phyloP scores from a whole-genome alignment of 2,329 filamentous ascomycete species.

The Lithohypha guttulata region DNA sequence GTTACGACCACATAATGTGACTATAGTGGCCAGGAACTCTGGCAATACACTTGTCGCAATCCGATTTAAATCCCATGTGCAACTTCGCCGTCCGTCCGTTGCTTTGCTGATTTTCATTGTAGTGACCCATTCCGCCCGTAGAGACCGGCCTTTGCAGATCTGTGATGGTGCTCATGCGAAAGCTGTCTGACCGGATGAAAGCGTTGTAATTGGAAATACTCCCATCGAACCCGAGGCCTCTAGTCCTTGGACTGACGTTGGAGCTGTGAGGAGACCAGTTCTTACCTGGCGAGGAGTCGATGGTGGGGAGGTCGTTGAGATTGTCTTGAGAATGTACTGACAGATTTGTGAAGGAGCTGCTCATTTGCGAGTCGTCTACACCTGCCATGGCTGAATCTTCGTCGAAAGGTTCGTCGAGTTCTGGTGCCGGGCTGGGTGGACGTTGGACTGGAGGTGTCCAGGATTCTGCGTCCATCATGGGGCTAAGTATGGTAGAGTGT shows the following conservation, averaged over 20 bases:
- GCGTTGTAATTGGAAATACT: conserved; percentile 2
- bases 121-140: background rate
- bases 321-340: conserved; percentile 7
- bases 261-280: background rate
- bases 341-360: conserved; percentile 6
- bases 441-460: conserved; percentile 17
- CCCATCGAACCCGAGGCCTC: conserved; percentile 11
- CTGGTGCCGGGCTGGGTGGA: conserved; percentile 15
- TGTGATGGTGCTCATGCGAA: conserved; percentile 8
- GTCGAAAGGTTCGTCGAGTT: conserved; percentile 6
- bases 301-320: background rate
- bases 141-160: too few species aligned
- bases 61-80: conserved; percentile 66
- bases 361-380: conserved; percentile 10
- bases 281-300: conserved; percentile 7
- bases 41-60: conserved; percentile 66
- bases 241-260: conserved; percentile 7
- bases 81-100: conserved; percentile 37
- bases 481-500: conserved; percentile 16
- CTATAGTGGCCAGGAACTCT: conserved; percentile 72
- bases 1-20: conserved; percentile 50
- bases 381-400: conserved; percentile 16
- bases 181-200: conserved; percentile 7
- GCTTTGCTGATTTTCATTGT: conserved; percentile 1
- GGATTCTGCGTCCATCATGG: conserved; percentile 21